Evolutionary conservation across 768 basidiomycete genomes (phyloP).

Genomic region (Mrakia hoshinonis): DNA sequence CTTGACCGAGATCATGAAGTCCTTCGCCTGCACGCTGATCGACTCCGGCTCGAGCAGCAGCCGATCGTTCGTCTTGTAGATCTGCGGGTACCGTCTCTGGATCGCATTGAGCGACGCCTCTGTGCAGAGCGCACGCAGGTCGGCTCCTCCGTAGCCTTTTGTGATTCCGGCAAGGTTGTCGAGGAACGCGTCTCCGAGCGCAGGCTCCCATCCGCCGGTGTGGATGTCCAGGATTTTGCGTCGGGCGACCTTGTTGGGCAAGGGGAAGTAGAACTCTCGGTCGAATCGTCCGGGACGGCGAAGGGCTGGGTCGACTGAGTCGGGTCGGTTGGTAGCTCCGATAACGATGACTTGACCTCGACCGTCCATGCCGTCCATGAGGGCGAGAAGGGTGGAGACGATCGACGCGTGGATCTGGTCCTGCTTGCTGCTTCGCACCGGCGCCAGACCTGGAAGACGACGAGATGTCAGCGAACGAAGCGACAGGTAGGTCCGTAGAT

Average conservation of each 20-base stretch:
- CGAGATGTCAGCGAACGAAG: too few species aligned
- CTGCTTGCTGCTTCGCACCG: constrained; percentile 95
- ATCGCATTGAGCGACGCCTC: constrained; percentile 95
- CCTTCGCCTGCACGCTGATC: constrained; percentile 71
- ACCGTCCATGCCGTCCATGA: constrained; percentile 99
- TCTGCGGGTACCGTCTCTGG: constrained; percentile 91
- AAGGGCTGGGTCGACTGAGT: constrained; percentile 93
- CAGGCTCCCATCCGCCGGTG: constrained; percentile 81
- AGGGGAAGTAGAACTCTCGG: constrained; percentile 92
- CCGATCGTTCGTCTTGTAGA: constrained; percentile 84
- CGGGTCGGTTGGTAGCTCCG: constrained; percentile 93
- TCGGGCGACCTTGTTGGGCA: constrained; percentile 74
- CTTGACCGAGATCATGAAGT: constrained; percentile 96
- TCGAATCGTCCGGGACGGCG: constrained; percentile 92
- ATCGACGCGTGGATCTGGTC: constrained; percentile 98
- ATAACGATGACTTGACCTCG: constrained; percentile 95
- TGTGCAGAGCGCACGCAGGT: constrained; percentile 88
- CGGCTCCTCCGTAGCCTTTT: constrained; percentile 96
- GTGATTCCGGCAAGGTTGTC: constrained; percentile 75
- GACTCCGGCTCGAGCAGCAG: constrained; percentile 74
- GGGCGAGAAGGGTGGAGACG: constrained; percentile 84
- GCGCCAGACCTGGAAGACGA: constrained; percentile 55
- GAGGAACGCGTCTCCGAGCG: constrained; percentile 52
- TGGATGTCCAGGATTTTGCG: constrained; percentile 84
- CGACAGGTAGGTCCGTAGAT: background rate